Base-by-base conservation (phyloP, 306 rosid genomes). In the Alnus glutinosa region DNA sequence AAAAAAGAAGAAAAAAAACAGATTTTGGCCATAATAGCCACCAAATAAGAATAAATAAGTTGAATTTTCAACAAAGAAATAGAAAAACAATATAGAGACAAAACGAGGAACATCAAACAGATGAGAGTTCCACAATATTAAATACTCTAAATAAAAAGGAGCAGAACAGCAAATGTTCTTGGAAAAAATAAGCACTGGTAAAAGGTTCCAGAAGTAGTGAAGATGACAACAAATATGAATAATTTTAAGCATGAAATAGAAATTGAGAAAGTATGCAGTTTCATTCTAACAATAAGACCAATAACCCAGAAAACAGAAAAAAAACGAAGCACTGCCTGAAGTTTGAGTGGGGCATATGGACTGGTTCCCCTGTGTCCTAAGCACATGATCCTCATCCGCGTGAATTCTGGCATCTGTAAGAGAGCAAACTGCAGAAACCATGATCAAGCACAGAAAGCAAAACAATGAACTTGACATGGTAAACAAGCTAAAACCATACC, bases 321-420 rank as follows among this genome's bases (percentile, higher is more conserved):
- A 67, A 77, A 74, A 83, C 54, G 52, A 82, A 80, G 82, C 46
- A 42, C 80, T 91, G 76, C 98, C 97, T 88, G 98, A 80, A 85
- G 77, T 81, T 81, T 80, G 85, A 79, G 44, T 82, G 55, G 85
- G 57, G 87, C 79, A 85, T 63, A 42, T 74, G 72, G 90, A 88
- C 18, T 82, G 91, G 75, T 70, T 79, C 90, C 85, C 78, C 74
- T 85, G 86, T 28, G 82, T 73, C 79, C 85, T 78, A 75, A 72
- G 77, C 55, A 88, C 74, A 77, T 73, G 80, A 63, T 87, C 90
- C 79, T 80, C 86, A 71, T 63, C 69, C 73, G 18, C 12, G 28
- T 79, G 67, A 83, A 67, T 61, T 88, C 89, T 90, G 64, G 85
- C 82, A 54, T 74, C 83, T 77, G 80, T 87, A 64, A 44, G 18